A percentile compares a stretch with the other conserved stretches of the same genome.
phyloP scores from a whole-genome alignment of 179 eudicot genomes.

The Pouteria campechiana region DNA sequence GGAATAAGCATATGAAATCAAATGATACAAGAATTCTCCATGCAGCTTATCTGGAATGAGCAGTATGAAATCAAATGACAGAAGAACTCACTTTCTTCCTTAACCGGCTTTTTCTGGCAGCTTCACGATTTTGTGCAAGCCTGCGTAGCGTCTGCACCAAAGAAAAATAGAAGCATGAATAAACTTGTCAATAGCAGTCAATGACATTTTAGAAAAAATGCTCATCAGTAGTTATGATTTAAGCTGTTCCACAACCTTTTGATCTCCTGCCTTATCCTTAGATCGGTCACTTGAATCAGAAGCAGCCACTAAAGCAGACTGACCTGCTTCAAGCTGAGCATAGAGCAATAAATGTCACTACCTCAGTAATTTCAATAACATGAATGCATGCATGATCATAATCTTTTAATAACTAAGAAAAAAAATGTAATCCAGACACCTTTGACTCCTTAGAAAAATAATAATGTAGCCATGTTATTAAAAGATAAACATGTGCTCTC shows the following conservation, averaged over 20 bases:
- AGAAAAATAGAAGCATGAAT: slow-evolving; percentile 2
- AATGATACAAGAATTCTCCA: too few species aligned
- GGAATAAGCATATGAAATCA: too few species aligned
- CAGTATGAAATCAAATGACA: neutral
- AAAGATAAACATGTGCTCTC: too few species aligned
- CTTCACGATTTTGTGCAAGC: slow-evolving; percentile 99
- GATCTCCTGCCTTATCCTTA: slow-evolving; percentile 71
- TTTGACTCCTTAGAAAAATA: too few species aligned
- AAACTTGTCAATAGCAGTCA: neutral
- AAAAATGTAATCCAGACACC: slow-evolving; percentile 9
- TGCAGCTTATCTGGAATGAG: too few species aligned
- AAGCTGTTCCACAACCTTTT: slow-evolving; percentile 45
- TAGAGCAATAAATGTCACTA: neutral
- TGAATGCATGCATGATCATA: too few species aligned
- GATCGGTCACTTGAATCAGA: slow-evolving; percentile 88
- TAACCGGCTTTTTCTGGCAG: slow-evolving; percentile 93
- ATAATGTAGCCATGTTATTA: too few species aligned
- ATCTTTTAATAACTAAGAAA: neutral
- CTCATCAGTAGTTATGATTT: too few species aligned
- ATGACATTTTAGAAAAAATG: slow-evolving; percentile 1
- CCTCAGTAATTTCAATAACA: neutral
- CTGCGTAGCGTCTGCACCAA: slow-evolving; percentile 80
- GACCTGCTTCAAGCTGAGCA: slow-evolving; percentile 36
- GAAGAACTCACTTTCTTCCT: slow-evolving; percentile 64
- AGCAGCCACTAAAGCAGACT: slow-evolving; percentile 19